Evolutionary conservation across 352 stramenopile genomes (phyloP).

Genomic region (Phytophthora quininea): DNA sequence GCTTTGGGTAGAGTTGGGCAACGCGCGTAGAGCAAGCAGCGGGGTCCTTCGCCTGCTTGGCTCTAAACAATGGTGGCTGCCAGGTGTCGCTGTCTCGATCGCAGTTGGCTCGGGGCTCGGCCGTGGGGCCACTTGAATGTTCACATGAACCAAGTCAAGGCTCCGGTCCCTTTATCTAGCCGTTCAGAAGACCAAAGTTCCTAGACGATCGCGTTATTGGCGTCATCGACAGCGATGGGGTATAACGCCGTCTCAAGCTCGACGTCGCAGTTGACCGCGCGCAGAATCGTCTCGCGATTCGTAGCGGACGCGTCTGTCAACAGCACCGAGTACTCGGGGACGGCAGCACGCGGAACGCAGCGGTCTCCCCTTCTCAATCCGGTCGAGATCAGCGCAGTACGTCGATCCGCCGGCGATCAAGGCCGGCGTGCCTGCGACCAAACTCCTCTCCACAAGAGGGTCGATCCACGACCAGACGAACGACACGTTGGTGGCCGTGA

Average conservation of each 20-base stretch:
- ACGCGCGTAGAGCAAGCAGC: no score
- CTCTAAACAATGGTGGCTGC: no score
- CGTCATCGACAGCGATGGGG: background rate
- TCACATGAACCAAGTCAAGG: background rate
- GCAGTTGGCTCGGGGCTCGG: background rate
- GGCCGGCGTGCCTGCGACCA: background rate
- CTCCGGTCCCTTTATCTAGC: background rate
- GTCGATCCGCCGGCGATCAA: background rate
- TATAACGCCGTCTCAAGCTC: background rate
- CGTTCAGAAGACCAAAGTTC: background rate
- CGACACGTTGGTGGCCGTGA: background rate
- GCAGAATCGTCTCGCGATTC: background rate
- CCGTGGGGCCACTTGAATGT: background rate
- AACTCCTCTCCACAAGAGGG: background rate
- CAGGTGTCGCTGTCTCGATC: no score
- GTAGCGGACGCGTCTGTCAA: background rate
- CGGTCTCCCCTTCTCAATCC: background rate
- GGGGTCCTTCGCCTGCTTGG: no score
- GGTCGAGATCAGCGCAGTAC: background rate
- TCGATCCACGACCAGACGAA: background rate
- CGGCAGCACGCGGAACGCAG: background rate
- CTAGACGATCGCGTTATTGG: conserved; percentile 12
- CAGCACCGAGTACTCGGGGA: background rate
- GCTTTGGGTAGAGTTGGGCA: no score
- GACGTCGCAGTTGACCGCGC: background rate